Base-by-base conservation (phyloP, 1,284 basidiomycete species). In the Mycosarcoma mackinlayi region DNA sequence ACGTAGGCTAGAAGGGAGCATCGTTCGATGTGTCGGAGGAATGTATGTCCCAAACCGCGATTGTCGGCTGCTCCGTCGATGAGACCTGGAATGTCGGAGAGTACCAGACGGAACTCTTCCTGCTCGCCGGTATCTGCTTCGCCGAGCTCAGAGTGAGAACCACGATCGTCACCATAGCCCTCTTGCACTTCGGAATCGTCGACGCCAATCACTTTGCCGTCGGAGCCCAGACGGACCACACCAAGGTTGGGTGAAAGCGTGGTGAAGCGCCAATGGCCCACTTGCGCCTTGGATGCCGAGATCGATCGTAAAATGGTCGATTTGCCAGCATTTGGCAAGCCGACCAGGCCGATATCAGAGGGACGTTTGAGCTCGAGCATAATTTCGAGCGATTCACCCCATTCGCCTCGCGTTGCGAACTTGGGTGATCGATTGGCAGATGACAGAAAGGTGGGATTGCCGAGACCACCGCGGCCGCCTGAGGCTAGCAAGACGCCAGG, bases 81-180 rank as follows among this genome's bases (percentile, higher is more conserved):
- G 27, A 98, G 88, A 11, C 95, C 95, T 0, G 96, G 95, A 79
- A 98, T 96, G 84, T 99, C 95, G n/a, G 94, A 92, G 57, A 99
- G 89, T 1, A 92, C 94, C 84, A 98, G 94, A 3, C 95, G 88
- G 80, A 92, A 90, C 16, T 60, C 54, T 13, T 62, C 90, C 63
- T 92, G 87, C 7, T 91, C 85, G 6, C n/a, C 13, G 14, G 30
- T 14, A 16, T 18, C 34, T 18, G n/a, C 39, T 2, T n/a, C 27
- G 7, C 11, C 14, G 11, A 34, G n/a, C n/a, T n/a, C 24, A 39
- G 30, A 19, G 3, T 37, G 34, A n/a, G n/a, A n/a, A n/a, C n/a
- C 30, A 31, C 30, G 24, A n/a, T 57, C 51, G 8, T 19, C 16
- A 3, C 70, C 70, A 44, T 61, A 65, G 1, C 70, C 70, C 35